Evolutionary conservation across 2,329 filamentous ascomycete genomes (phyloP).

Genomic region (Fusarium continuum): DNA sequence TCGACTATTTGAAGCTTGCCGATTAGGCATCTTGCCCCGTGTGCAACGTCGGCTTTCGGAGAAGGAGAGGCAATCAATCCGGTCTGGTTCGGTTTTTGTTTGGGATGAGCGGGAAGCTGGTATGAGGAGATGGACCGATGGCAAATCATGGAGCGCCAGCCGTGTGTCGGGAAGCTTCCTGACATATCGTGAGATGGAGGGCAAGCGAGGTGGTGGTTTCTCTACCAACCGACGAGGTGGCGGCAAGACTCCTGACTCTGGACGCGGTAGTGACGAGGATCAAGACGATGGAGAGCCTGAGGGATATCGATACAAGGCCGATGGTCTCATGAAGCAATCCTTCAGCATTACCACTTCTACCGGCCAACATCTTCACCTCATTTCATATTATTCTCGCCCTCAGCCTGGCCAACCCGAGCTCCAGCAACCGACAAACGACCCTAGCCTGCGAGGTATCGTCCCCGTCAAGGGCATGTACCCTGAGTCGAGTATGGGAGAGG

Average conservation of each 20-base stretch:
- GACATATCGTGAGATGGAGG: slow-evolving; percentile 98
- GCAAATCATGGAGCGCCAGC: slow-evolving; percentile 98
- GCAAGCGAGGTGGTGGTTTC: slow-evolving; percentile 87
- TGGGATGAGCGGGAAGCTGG: slow-evolving; percentile 99
- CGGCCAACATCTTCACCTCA: slow-evolving; percentile 91
- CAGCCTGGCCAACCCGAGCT: slow-evolving; percentile 77
- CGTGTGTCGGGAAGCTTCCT: slow-evolving; percentile 96
- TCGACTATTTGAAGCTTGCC: slow-evolving; percentile 97
- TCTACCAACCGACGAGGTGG: slow-evolving; percentile 64
- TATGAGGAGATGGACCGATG: slow-evolving; percentile 98
- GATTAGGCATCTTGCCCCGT: slow-evolving; percentile 85
- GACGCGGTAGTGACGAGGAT: slow-evolving; percentile 83
- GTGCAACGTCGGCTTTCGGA: slow-evolving; percentile 94
- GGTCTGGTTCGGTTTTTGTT: slow-evolving; percentile 97
- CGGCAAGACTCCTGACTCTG: slow-evolving; percentile 85
- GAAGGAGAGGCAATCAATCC: slow-evolving; percentile 95
- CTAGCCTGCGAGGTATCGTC: slow-evolving; percentile 79
- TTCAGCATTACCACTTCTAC: slow-evolving; percentile 97
- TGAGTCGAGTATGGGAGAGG: slow-evolving; percentile 90
- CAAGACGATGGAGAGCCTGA: slow-evolving; percentile 86
- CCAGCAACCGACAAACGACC: slow-evolving; percentile 83
- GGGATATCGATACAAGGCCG: slow-evolving; percentile 93
- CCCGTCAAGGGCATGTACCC: slow-evolving; percentile 97
- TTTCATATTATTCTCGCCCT: slow-evolving; percentile 93
- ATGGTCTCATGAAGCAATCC: slow-evolving; percentile 98